A percentile compares a stretch with the other conserved stretches of the same genome.
Conservation (phyloP, 164 flowering plant species). For the Houttuynia cordata region DNA sequence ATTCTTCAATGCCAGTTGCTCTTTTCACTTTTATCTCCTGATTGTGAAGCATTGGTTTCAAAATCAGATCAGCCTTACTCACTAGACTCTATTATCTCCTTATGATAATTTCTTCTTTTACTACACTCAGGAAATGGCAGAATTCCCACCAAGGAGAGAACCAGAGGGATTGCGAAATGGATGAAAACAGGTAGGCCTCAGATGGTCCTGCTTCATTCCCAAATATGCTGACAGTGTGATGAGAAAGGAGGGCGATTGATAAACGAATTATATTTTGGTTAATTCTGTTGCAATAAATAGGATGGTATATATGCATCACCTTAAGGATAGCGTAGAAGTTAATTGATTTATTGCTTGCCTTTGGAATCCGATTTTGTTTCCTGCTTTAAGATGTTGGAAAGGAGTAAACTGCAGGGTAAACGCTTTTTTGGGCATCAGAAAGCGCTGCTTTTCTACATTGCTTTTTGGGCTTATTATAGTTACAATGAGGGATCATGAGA, state of each 20-base stretch:
- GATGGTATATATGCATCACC: not conserved
- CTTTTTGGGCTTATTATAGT: too few relatives aligned
- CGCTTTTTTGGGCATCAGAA: too few relatives aligned
- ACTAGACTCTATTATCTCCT: not conserved
- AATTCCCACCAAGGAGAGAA: slow-evolving; percentile 37
- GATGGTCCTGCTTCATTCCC: slow-evolving; percentile 11
- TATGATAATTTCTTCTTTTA: not conserved
- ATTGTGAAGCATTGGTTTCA: slow-evolving; percentile 3
- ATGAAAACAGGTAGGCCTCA: slow-evolving; percentile 38
- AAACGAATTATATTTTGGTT: not conserved
- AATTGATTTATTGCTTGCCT: not conserved
- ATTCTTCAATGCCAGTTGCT: not conserved
- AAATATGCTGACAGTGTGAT: not conserved
- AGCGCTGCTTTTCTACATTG: too few relatives aligned
- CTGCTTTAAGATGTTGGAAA: not conserved
- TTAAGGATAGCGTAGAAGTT: not conserved
- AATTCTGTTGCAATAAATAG: not conserved
- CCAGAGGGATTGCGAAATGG: slow-evolving; percentile 53
- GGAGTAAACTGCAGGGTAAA: not conserved
- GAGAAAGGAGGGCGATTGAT: not conserved
- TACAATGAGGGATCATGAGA: too few relatives aligned
- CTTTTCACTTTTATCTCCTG: not conserved
- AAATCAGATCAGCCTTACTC: not conserved
- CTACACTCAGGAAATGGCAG: slow-evolving; percentile 19
- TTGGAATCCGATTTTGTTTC: not conserved